Evolutionary conservation across 2,329 filamentous ascomycete species (phyloP), one percentile per base, ranked within the genome.

Genomic region (Paecilomyces sp.): DNA sequence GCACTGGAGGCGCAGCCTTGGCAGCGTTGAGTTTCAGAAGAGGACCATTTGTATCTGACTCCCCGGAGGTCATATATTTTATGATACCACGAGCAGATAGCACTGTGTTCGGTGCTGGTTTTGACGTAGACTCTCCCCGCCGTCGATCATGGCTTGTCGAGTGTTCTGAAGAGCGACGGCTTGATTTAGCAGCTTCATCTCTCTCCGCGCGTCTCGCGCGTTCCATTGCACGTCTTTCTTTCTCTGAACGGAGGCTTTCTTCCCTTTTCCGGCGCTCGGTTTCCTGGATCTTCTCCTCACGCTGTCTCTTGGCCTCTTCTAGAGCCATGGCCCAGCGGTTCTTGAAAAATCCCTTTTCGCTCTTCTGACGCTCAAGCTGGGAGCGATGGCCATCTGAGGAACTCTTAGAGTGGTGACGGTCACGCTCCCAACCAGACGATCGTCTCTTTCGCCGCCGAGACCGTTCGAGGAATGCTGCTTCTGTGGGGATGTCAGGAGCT

Each of bases 21-120:
- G 64, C 60, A 51, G 68, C 67, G 58, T 76, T 77, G 18, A 78
- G 63, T 57, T 69, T 73, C 36, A 78, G 66, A 15, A 77, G 66
- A n/a, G 71, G 75, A 0, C 69, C 71, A 31, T 72, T 71, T 18
- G 71, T 75, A 56, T 77, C 72, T 4, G 75, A 76, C 51, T 75
- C 69, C n/a, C 74, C 77, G 15, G 70, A 70, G 15, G 70, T 71
- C 66, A 77, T 72, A 58, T 72, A 76, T 30, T 70, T 68, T 36
- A 74, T 60, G 61, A 72, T 72, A 47, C 68, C 67, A 53, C 68
- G 66, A 36, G 67, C 69, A 22, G 60, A 67, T 11, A 64, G 63
- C 11, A 61, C 61, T 12, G 67, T 61, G 2, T 63, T 34, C 3
- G 68, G 61, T 15, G 64, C 57, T 28, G 65, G 61, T 60, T 69